A percentile compares a stretch with the other conserved stretches of the same genome.
phyloP scores from a whole-genome alignment of 2,329 filamentous ascomycete species.

The Exophiala lecanii-corni region DNA sequence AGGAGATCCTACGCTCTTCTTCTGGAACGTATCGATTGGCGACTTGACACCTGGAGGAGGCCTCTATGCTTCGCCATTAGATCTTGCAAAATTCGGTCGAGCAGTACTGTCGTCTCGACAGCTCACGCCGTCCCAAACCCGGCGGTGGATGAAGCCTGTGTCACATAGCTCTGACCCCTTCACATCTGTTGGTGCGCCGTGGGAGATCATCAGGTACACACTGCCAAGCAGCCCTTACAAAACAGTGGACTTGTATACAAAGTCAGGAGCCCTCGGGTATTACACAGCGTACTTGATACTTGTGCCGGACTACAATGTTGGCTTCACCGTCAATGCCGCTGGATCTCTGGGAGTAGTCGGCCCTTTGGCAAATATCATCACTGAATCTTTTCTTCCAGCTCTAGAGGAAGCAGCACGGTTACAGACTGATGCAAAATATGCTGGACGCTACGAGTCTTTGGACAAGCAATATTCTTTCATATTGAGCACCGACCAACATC shows the following conservation, averaged over 20 bases:
- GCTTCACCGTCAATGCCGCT: constrained; percentile 37
- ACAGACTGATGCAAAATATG: constrained; percentile 19
- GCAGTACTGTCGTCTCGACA: constrained; percentile 43
- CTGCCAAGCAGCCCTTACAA: constrained; percentile 28
- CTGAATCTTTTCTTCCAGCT: constrained; percentile 29
- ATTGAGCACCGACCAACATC: constrained; percentile 14
- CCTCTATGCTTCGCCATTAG: constrained; percentile 23
- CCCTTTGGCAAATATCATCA: constrained; percentile 26
- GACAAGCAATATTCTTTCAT: constrained; percentile 27
- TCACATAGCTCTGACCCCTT: constrained; percentile 36
- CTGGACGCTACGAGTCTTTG: constrained; percentile 28
- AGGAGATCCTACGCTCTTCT: background rate
- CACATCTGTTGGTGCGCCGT: constrained; percentile 42
- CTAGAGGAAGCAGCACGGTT: constrained; percentile 26
- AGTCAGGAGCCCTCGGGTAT: constrained; percentile 37
- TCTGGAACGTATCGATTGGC: constrained; percentile 15
- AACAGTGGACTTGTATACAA: constrained; percentile 35
- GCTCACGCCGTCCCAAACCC: constrained; percentile 37
- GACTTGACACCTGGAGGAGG: constrained; percentile 15
- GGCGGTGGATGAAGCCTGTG: constrained; percentile 45
- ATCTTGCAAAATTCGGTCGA: constrained; percentile 13
- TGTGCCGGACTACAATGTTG: constrained; percentile 43
- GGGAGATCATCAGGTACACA: constrained; percentile 42
- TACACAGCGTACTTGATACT: constrained; percentile 34
- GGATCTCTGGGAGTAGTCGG: background rate